These are phyloP conservation scores for Cyberlindnera amylophila DNA, from an alignment of 805 yeast genomes.

Conservation along the genomic window DNA sequence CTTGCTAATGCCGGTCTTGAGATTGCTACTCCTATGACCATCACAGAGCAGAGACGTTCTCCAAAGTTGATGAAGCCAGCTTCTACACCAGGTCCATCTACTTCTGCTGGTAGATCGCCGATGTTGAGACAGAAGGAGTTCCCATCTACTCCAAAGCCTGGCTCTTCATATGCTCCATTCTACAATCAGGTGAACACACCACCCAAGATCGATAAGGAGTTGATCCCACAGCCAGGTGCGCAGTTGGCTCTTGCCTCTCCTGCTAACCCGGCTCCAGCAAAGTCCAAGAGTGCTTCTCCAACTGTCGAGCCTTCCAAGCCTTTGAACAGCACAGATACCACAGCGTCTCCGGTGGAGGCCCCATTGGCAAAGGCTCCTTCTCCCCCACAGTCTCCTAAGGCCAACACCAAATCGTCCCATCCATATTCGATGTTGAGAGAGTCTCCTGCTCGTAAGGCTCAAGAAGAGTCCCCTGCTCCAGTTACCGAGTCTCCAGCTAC, in stretches of 20 bases:
- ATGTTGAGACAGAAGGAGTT: slow-evolving; percentile 1
- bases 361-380: slow-evolving; percentile 3
- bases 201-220: background rate
- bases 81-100: background rate
- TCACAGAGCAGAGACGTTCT: slow-evolving; percentile 6
- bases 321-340: slow-evolving; percentile 1
- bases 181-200: background rate
- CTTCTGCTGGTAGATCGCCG: slow-evolving; percentile 2
- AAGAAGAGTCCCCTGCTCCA: background rate
- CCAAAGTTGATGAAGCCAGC: slow-evolving; percentile 9
- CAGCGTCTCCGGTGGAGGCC: slow-evolving; percentile 5
- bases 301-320: background rate
- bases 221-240: background rate
- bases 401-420: slow-evolving; percentile 6
- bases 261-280: background rate
- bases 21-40: slow-evolving; percentile 14
- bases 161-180: background rate
- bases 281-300: background rate
- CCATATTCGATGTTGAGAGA: slow-evolving; percentile 17
- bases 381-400: background rate
- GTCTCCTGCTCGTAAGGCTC: slow-evolving; percentile 12
- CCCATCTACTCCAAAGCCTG: slow-evolving; percentile 1
- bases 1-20: slow-evolving; percentile 10
- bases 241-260: slow-evolving; percentile 3
- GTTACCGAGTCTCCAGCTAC: background rate